A percentile compares a stretch with the other conserved stretches of the same genome.
Conservation (phyloP, 2,329 filamentous ascomycete genomes). For the Podosphaera fusca region DNA sequence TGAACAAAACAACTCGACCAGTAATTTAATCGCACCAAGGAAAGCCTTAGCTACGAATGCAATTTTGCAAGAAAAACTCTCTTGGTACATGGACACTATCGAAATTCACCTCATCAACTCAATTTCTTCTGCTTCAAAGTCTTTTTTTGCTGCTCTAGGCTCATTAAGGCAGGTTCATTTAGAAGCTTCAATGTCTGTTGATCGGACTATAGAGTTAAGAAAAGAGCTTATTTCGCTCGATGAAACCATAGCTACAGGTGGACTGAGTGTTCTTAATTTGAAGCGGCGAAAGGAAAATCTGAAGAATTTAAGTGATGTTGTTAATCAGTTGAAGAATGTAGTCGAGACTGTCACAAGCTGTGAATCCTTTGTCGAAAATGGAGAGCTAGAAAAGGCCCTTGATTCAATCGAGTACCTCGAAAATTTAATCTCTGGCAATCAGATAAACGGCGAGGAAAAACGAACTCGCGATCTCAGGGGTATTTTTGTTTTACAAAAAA, state of each 20-base stretch:
- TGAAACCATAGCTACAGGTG: constrained; percentile 64
- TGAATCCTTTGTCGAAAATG: constrained; percentile 60
- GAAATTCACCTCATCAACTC: constrained; percentile 92
- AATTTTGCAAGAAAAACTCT: constrained; percentile 91
- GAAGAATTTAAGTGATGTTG: constrained; percentile 56
- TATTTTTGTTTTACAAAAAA: constrained; percentile 57
- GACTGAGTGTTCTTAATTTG: constrained; percentile 59
- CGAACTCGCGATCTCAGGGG: constrained; percentile 35
- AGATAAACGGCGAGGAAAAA: background rate
- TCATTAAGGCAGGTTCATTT: constrained; percentile 77
- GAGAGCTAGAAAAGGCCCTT: constrained; percentile 63
- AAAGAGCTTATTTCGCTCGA: constrained; percentile 64
- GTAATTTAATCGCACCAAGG: constrained; percentile 35
- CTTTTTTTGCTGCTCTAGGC: constrained; percentile 85
- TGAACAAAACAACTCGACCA: constrained; percentile 30
- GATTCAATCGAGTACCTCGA: constrained; percentile 58
- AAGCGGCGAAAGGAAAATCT: constrained; percentile 63
- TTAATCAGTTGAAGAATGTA: constrained; percentile 60
- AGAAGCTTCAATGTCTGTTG: constrained; percentile 77
- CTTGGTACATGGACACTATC: constrained; percentile 99
- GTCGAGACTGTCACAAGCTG: constrained; percentile 53
- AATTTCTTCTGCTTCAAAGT: constrained; percentile 85
- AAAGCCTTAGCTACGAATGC: constrained; percentile 90
- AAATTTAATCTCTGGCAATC: constrained; percentile 52
- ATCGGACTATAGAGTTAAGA: constrained; percentile 59